These are phyloP conservation scores for Emmonsiellopsis sp. DNA, from an alignment of 2,329 filamentous ascomycete genomes.

Conservation along the genomic window DNA sequence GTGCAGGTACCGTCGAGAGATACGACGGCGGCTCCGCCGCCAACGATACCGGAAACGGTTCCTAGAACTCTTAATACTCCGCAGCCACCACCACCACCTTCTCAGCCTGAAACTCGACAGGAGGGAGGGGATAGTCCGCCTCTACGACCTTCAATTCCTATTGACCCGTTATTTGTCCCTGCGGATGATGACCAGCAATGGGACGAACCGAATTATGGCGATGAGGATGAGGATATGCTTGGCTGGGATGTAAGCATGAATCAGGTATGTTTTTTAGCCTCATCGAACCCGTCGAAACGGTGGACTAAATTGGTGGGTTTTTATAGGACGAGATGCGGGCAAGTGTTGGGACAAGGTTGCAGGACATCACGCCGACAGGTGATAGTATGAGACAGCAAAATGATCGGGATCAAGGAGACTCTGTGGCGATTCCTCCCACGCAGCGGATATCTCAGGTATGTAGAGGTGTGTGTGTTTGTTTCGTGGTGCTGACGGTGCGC, in stretches of 20 bases:
- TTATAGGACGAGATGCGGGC: conserved; percentile 22
- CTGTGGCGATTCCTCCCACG: conserved; percentile 31
- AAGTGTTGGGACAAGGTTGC: conserved; percentile 20
- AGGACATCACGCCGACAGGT: conserved; percentile 24
- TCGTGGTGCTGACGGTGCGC: neutral
- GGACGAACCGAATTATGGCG: conserved; percentile 48
- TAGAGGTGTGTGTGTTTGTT: neutral
- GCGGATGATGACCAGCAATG: conserved; percentile 50
- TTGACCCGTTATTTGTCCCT: conserved; percentile 52
- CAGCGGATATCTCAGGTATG: conserved; percentile 40
- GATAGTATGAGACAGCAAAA: conserved; percentile 1
- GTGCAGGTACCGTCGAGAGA: conserved; percentile 12
- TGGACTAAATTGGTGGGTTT: neutral
- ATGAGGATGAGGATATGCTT: conserved; percentile 49
- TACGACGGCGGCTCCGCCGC: conserved; percentile 12
- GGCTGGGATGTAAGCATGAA: conserved; percentile 52
- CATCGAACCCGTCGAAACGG: neutral
- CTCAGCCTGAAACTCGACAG: conserved; percentile 19
- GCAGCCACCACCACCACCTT: conserved; percentile 24
- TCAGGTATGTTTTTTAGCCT: conserved; percentile 23
- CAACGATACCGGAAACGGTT: conserved; percentile 15
- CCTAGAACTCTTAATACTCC: conserved; percentile 11
- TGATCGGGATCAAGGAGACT: conserved; percentile 1
- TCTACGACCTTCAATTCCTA: conserved; percentile 35
- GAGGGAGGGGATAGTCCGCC: conserved; percentile 13